phyloP scores from a whole-genome alignment of 2,329 filamentous ascomycete genomes.

The Escovopsis sp. region DNA sequence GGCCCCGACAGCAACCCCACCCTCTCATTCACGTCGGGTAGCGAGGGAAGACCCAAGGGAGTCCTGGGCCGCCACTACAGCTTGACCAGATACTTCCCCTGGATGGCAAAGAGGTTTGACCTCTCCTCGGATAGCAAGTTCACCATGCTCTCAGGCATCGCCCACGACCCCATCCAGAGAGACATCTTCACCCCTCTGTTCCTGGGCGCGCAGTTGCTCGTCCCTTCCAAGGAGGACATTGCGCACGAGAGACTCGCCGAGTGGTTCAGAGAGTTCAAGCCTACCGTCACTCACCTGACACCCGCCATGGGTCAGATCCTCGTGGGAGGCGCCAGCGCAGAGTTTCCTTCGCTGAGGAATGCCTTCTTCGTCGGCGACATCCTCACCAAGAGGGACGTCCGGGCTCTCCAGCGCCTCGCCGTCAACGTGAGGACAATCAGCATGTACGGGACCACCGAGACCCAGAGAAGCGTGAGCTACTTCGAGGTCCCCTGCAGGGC shows the following conservation, averaged over 20 bases:
- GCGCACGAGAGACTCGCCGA: slow-evolving; percentile 70
- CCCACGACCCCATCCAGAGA: slow-evolving; percentile 53
- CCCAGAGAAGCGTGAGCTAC: slow-evolving; percentile 66
- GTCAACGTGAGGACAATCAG: slow-evolving; percentile 64
- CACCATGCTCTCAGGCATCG: slow-evolving; percentile 73
- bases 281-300: slow-evolving; percentile 77
- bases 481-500: slow-evolving; percentile 58
- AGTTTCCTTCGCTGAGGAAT: slow-evolving; percentile 62
- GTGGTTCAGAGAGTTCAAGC: slow-evolving; percentile 66
- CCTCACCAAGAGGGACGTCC: slow-evolving; percentile 71
- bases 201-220: slow-evolving; percentile 63
- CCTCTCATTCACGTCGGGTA: slow-evolving; percentile 58
- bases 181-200: slow-evolving; percentile 86
- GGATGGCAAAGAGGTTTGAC: slow-evolving; percentile 79
- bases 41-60: slow-evolving; percentile 70
- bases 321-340: slow-evolving; percentile 63
- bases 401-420: slow-evolving; percentile 59
- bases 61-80: slow-evolving; percentile 79
- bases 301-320: slow-evolving; percentile 95
- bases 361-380: slow-evolving; percentile 91
- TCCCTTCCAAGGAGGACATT: slow-evolving; percentile 72
- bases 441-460: slow-evolving; percentile 84
- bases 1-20: slow-evolving; percentile 57
- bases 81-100: slow-evolving; percentile 74
- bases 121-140: slow-evolving; percentile 60